These are phyloP conservation scores for Huntiella decipiens DNA, from an alignment of 2,329 filamentous ascomycete genomes.

Conservation along the genomic window DNA sequence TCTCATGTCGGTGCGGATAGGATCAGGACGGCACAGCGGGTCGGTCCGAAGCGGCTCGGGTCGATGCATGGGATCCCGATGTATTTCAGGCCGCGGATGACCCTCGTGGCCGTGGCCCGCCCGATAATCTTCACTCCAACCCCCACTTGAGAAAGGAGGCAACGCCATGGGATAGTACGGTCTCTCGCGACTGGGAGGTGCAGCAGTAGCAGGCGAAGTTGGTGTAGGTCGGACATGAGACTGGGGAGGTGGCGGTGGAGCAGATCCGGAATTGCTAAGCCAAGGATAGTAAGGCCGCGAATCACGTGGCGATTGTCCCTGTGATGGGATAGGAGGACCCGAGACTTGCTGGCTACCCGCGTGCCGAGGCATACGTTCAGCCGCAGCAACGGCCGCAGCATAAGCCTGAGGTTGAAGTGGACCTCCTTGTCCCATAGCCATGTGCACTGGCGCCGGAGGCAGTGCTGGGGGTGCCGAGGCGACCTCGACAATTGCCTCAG, in stretches of 20 bases:
- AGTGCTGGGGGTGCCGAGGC: slow-evolving; percentile 1
- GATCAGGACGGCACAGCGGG: too few relatives aligned
- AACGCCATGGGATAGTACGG: slow-evolving; percentile 6
- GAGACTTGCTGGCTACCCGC: slow-evolving; percentile 11
- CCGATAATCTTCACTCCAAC: slow-evolving; percentile 8
- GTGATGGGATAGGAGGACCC: slow-evolving; percentile 2
- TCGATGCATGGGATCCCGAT: too few relatives aligned
- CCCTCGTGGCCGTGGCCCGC: not conserved
- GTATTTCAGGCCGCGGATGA: too few relatives aligned
- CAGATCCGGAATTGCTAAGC: not conserved
- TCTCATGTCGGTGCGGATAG: too few relatives aligned
- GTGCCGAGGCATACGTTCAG: slow-evolving; percentile 13
- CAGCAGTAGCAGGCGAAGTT: not conserved
- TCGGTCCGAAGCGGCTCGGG: too few relatives aligned
- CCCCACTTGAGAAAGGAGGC: not conserved
- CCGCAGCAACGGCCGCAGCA: slow-evolving; percentile 7
- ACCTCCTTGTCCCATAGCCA: not conserved
- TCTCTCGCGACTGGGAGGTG: slow-evolving; percentile 5
- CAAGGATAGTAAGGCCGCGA: slow-evolving; percentile 5
- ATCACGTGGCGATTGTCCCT: not conserved
- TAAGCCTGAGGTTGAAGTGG: not conserved
- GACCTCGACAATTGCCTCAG: slow-evolving; percentile 11
- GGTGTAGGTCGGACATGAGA: too few relatives aligned
- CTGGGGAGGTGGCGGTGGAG: slow-evolving; percentile 6
- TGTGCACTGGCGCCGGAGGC: slow-evolving; percentile 4